These are phyloP conservation scores for Antitrichia curtipendula DNA, from an alignment of 225 moss, liverwort and hornwort genomes.

Conservation along the genomic window DNA sequence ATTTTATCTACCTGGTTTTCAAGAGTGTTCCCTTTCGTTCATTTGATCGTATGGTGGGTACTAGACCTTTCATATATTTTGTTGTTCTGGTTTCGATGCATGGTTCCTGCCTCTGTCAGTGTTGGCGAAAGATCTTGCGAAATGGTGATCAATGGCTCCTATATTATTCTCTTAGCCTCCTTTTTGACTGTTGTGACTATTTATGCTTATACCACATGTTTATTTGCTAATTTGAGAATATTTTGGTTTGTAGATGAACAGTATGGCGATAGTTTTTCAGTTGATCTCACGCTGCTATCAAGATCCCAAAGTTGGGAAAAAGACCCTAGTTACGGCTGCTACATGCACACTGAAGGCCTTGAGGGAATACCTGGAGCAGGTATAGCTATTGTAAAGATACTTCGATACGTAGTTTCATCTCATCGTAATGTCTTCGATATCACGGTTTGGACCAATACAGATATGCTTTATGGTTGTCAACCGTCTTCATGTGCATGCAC, in stretches of 20 bases:
- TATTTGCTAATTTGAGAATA: neutral
- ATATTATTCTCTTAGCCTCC: neutral
- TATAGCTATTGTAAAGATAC: neutral
- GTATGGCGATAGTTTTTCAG: conserved; percentile 49
- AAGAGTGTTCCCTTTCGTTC: neutral
- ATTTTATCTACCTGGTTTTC: neutral
- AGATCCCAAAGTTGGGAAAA: conserved; percentile 2
- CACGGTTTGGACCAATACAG: neutral
- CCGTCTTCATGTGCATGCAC: neutral
- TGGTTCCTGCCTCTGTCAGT: neutral
- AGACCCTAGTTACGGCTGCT: conserved; percentile 22
- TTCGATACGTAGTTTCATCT: neutral
- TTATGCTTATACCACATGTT: neutral
- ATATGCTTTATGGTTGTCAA: neutral
- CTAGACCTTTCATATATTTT: neutral
- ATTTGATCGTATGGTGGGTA: neutral
- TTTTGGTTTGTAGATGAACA: conserved; percentile 32
- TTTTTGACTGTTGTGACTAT: neutral
- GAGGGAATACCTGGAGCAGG: conserved; percentile 24
- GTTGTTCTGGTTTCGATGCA: neutral
- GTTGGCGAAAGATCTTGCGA: neutral
- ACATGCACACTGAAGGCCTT: conserved; percentile 21
- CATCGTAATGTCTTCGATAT: neutral
- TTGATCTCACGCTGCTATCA: conserved; percentile 29
- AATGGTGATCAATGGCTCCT: neutral